These are phyloP conservation scores for Heterobasidion parviporum DNA, from an alignment of 1,284 basidiomycete species.

Conservation along the genomic window DNA sequence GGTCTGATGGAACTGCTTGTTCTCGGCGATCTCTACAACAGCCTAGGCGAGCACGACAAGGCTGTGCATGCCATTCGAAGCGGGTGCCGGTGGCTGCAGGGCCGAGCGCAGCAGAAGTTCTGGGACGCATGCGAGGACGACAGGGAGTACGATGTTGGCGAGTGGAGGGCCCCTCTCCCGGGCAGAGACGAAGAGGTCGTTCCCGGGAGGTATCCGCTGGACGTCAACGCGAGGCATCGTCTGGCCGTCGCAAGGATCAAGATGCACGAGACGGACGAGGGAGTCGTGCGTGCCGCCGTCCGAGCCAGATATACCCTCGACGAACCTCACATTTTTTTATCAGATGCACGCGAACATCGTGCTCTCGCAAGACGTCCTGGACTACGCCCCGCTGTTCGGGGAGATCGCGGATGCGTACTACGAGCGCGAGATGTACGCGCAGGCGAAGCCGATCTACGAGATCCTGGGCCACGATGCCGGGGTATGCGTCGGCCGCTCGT, in stretches of 20 bases:
- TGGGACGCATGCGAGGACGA: constrained; percentile 87
- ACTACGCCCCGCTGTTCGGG: constrained; percentile 72
- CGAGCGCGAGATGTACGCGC: constrained; percentile 62
- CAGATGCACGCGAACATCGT: constrained; percentile 75
- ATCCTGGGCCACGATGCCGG: constrained; percentile 64
- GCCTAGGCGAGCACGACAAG: constrained; percentile 58
- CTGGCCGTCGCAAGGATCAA: constrained; percentile 81
- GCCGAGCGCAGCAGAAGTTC: constrained; percentile 60
- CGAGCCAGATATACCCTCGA: background rate
- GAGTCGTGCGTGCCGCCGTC: constrained; percentile 48
- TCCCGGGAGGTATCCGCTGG: constrained; percentile 58
- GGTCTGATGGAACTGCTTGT: constrained; percentile 62
- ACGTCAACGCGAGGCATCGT: constrained; percentile 80
- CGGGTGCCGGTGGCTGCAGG: constrained; percentile 87
- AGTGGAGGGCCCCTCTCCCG: constrained; percentile 14
- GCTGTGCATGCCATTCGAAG: constrained; percentile 66
- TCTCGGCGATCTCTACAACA: constrained; percentile 79
- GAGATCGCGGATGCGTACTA: constrained; percentile 85
- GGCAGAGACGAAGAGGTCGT: constrained; percentile 28
- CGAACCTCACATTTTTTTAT: background rate
- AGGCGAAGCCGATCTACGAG: constrained; percentile 76
- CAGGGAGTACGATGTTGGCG: constrained; percentile 71
- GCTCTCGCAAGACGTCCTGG: constrained; percentile 59
- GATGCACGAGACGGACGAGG: constrained; percentile 75
- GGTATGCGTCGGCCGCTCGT: constrained; percentile 29